These are phyloP conservation scores for Calocybe indica DNA, from an alignment of 768 basidiomycete genomes.

Conservation along the genomic window DNA sequence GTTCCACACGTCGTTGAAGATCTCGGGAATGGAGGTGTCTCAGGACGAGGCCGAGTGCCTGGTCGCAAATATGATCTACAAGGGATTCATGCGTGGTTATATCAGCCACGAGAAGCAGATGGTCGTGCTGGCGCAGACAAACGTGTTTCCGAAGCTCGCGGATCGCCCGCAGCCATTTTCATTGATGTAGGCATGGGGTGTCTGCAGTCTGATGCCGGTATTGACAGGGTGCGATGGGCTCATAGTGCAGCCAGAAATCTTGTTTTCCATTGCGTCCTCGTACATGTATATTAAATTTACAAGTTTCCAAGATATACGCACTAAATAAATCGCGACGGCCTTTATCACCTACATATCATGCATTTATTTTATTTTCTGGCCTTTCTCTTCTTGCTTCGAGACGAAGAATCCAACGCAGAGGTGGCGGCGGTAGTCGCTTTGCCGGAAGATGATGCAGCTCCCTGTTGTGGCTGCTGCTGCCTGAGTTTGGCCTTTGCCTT, in stretches of 20 bases:
- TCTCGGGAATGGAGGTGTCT: slow-evolving; percentile 66
- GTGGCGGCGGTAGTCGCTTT: too few species aligned
- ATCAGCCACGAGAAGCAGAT: slow-evolving; percentile 94
- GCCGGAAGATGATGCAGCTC: too few species aligned
- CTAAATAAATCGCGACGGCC: too few species aligned
- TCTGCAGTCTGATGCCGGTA: neutral
- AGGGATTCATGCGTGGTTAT: slow-evolving; percentile 89
- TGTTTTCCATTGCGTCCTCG: too few species aligned
- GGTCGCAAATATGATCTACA: slow-evolving; percentile 93
- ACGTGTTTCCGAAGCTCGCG: slow-evolving; percentile 73
- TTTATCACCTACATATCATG: too few species aligned
- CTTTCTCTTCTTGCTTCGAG: neutral
- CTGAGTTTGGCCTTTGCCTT: neutral
- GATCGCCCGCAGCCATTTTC: slow-evolving; percentile 56
- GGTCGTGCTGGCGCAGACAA: slow-evolving; percentile 79
- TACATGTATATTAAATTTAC: too few species aligned
- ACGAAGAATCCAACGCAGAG: neutral
- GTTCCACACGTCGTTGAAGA: slow-evolving; percentile 70
- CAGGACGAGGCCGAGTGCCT: slow-evolving; percentile 89
- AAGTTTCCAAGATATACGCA: too few species aligned
- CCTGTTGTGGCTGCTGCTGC: neutral
- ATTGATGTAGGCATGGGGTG: slow-evolving; percentile 18
- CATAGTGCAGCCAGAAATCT: too few species aligned
- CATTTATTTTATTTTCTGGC: neutral
- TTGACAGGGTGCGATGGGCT: too few species aligned